Conservation (phyloP, 768 basidiomycete genomes). For the Boletus coccyginus region DNA sequence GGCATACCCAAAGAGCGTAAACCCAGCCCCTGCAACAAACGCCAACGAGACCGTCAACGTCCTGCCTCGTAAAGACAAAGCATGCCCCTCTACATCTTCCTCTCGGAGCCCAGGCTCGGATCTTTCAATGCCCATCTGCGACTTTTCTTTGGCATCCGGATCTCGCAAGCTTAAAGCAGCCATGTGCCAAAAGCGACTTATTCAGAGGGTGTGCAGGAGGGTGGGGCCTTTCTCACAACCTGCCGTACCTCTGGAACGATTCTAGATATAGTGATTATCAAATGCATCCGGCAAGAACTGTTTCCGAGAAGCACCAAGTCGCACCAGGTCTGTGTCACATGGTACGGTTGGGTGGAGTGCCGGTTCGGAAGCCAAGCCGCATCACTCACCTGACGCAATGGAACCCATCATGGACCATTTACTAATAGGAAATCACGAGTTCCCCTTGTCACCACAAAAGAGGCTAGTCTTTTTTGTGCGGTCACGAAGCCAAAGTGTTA, state of each 20-base stretch:
- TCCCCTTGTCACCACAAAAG: slow-evolving; percentile 9
- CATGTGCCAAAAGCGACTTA: slow-evolving; percentile 2
- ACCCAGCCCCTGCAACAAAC: slow-evolving; percentile 57
- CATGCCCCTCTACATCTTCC: slow-evolving; percentile 13
- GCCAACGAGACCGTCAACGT: slow-evolving; percentile 48
- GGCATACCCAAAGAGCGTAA: slow-evolving; percentile 58
- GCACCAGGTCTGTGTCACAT: background rate
- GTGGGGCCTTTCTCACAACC: background rate
- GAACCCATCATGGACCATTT: background rate
- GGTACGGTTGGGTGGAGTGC: background rate
- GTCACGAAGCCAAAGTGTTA: background rate
- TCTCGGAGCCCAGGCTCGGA: background rate
- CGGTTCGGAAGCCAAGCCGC: background rate
- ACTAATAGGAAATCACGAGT: background rate
- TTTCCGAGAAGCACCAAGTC: background rate
- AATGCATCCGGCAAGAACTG: slow-evolving; percentile 4
- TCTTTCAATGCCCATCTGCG: background rate
- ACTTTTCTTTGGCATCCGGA: slow-evolving; percentile 9
- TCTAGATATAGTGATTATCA: slow-evolving; percentile 8
- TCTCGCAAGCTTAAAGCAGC: background rate
- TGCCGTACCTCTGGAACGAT: background rate
- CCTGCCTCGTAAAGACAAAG: slow-evolving; percentile 31
- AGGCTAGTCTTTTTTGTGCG: background rate
- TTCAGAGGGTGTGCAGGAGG: background rate
- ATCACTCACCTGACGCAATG: slow-evolving; percentile 11